phyloP scores from a whole-genome alignment of 139 green algal genomes.

The Chloropicon primus region DNA sequence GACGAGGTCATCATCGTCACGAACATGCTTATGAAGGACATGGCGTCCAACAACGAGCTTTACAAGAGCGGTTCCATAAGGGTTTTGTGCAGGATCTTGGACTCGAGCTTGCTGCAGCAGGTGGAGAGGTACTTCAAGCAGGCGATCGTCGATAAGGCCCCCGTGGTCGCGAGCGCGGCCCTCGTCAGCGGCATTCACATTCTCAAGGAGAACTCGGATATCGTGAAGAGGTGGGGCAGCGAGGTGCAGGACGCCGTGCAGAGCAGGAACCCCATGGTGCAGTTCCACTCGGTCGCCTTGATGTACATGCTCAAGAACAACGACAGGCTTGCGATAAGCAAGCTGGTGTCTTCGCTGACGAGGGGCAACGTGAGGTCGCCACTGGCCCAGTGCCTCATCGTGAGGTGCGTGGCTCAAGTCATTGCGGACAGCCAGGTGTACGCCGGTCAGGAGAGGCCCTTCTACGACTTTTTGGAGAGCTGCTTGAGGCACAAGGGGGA shows the following conservation, averaged over 20 bases:
- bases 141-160: slow-evolving; percentile 89
- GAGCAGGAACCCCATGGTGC: slow-evolving; percentile 79
- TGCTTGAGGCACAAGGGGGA: slow-evolving; percentile 92
- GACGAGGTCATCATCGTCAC: slow-evolving; percentile 98
- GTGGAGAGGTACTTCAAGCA: slow-evolving; percentile 75
- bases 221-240: slow-evolving; percentile 93
- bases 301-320: slow-evolving; percentile 78
- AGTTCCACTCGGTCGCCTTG: slow-evolving; percentile 91
- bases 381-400: slow-evolving; percentile 89
- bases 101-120: slow-evolving; percentile 72
- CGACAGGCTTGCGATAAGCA: slow-evolving; percentile 88
- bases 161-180: slow-evolving; percentile 46
- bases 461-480: slow-evolving; percentile 92
- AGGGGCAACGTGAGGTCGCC: slow-evolving; percentile 65
- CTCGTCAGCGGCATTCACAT: slow-evolving; percentile 78
- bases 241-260: slow-evolving; percentile 90
- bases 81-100: slow-evolving; percentile 92
- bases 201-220: slow-evolving; percentile 63
- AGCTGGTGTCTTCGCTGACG: slow-evolving; percentile 87
- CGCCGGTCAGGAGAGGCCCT: slow-evolving; percentile 66
- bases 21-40: slow-evolving; percentile 98
- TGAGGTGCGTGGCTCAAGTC: slow-evolving; percentile 80
- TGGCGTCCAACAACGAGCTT: slow-evolving; percentile 90
- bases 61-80: slow-evolving; percentile 81
- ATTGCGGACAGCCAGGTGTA: slow-evolving; percentile 30